Percentiles rank a stretch among this genome's conserved stretches.
phyloP scores from a whole-genome alignment of 495 filamentous ascomycete species.

The Penicillium canescens region DNA sequence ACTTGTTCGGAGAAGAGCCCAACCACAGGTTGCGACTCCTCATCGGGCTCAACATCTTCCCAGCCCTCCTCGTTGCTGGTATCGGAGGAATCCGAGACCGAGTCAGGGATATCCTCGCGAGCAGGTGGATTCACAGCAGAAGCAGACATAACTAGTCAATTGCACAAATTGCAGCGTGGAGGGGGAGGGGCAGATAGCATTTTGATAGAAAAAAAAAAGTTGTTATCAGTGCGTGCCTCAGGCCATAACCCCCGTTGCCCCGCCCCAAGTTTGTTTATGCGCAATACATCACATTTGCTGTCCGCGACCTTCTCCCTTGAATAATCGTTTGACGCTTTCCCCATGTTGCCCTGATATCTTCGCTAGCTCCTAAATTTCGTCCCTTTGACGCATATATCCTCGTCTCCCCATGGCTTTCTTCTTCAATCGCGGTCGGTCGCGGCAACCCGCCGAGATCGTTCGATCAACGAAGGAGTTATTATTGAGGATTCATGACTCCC shows the following conservation, averaged over 20 bases:
- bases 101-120: constrained; percentile 28
- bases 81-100: constrained; percentile 49
- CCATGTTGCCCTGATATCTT: constrained; percentile 2
- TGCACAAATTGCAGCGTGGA: neutral
- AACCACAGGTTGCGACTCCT: constrained; percentile 63
- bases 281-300: constrained; percentile 11
- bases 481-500: constrained; percentile 46
- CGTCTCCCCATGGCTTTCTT: constrained; percentile 78
- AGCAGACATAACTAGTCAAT: constrained; percentile 31
- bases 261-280: constrained; percentile 42
- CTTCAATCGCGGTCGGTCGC: constrained; percentile 67
- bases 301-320: constrained; percentile 1
- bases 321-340: neutral
- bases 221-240: constrained; percentile 30
- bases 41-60: constrained; percentile 76
- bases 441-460: constrained; percentile 57
- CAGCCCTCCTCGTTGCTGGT: constrained; percentile 67
- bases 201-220: constrained; percentile 28
- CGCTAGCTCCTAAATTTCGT: neutral
- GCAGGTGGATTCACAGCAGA: constrained; percentile 19
- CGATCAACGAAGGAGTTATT: constrained; percentile 59
- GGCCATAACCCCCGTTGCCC: constrained; percentile 32
- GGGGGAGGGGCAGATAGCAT: constrained; percentile 25
- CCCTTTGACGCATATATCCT: constrained; percentile 9
- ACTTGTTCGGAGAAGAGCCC: constrained; percentile 70